These are phyloP conservation scores for Solanum dulcamara DNA, from an alignment of 257 asterid species.

Conservation along the genomic window DNA sequence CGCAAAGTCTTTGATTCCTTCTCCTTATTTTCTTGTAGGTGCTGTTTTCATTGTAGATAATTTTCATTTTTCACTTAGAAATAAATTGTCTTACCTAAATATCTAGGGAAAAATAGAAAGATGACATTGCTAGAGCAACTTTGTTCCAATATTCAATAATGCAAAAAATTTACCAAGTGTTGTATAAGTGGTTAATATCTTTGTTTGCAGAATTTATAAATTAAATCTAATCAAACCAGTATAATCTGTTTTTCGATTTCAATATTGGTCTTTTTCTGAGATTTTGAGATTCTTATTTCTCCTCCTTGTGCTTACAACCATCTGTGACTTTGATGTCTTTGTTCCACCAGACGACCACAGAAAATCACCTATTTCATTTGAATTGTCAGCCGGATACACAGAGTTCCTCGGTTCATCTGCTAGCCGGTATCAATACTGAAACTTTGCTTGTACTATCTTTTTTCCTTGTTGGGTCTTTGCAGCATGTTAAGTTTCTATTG, in stretches of 20 bases:
- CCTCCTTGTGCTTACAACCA: background rate
- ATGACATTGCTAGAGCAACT: background rate
- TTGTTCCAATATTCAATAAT: background rate
- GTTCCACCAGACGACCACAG: background rate
- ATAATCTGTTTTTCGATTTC: background rate
- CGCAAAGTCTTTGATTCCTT: background rate
- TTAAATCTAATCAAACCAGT: background rate
- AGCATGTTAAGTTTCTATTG: background rate
- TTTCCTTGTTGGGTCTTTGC: background rate
- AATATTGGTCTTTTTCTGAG: background rate
- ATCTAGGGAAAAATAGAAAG: background rate
- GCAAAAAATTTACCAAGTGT: background rate
- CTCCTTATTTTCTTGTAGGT: background rate
- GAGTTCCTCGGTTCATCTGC: background rate
- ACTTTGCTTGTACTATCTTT: background rate
- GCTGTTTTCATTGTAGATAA: background rate
- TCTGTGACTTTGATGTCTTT: background rate
- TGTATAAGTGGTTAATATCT: background rate
- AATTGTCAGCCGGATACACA: background rate
- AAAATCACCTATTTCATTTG: background rate
- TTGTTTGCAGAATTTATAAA: background rate
- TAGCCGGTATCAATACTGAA: background rate
- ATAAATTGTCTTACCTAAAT: background rate
- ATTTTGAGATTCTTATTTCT: background rate
- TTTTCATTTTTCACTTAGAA: background rate